phyloP scores from a whole-genome alignment of 768 basidiomycete species.

The Coprinopsis marcescibilis region DNA sequence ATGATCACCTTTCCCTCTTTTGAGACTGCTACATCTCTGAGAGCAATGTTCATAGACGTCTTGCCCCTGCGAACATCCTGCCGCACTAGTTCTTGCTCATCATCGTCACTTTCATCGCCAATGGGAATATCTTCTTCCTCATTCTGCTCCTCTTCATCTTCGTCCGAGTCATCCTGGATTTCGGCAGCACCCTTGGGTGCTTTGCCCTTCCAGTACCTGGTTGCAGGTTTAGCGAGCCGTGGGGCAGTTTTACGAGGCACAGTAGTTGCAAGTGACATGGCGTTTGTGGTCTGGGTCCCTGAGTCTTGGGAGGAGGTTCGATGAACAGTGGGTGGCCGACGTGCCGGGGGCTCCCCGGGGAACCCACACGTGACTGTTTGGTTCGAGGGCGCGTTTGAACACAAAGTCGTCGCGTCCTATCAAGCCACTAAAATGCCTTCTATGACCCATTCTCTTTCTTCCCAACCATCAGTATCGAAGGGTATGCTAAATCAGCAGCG shows the following conservation, averaged over 20 bases:
- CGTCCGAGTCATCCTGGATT: constrained; percentile 60
- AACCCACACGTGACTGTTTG: constrained; percentile 8
- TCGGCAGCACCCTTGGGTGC: constrained; percentile 70
- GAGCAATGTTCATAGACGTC: constrained; percentile 58
- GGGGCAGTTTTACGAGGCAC: constrained; percentile 61
- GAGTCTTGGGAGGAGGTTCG: background rate
- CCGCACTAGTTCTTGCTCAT: constrained; percentile 25
- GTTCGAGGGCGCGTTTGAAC: background rate
- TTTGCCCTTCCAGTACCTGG: constrained; percentile 88
- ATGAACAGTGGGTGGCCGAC: no score
- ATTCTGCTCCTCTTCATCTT: constrained; percentile 42
- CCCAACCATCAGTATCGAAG: background rate
- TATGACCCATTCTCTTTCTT: background rate
- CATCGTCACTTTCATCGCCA: constrained; percentile 50
- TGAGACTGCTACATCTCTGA: constrained; percentile 79
- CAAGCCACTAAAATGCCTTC: background rate
- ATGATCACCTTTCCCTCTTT: constrained; percentile 76
- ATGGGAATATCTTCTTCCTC: constrained; percentile 51
- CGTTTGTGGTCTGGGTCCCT: constrained; percentile 2
- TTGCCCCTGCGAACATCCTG: constrained; percentile 32
- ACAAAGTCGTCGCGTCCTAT: background rate
- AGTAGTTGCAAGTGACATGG: constrained; percentile 22
- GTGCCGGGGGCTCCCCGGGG: no score
- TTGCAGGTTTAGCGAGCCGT: constrained; percentile 72
- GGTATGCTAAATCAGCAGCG: constrained; percentile 3